Base-by-base conservation (phyloP, 1,284 basidiomycete genomes). In the Ustilago curta region DNA sequence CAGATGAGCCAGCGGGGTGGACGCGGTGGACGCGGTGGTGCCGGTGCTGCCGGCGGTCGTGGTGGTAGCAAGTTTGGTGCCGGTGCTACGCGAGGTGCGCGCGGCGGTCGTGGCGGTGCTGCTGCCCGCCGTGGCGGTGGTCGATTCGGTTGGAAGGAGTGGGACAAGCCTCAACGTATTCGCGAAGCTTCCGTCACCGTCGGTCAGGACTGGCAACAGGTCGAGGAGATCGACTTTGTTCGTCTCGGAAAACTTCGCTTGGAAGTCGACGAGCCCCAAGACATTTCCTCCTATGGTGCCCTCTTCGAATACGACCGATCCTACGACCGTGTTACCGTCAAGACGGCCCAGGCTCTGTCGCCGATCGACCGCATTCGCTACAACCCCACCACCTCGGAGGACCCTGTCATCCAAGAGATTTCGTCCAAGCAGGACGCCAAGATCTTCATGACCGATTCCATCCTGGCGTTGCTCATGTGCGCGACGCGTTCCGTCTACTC, bases 211-310 rank as follows among this genome's bases (percentile, higher is more conserved):
- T 99, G 97, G 97, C 87, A 90, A 48, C 91, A 97, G 89, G 88
- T 97, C 57, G 96, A 98, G 87, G 97, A 99, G 87, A 92, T 99
- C 81, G 96, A 98, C 85, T 99, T 98, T 87, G 90, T 92, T 86
- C 92, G 96, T 63, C 88, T 99, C 70, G 87, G 91, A 45, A 99
- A 99, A 87, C 88, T 99, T 71, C 90, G 92, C 63, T 89, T 99
- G 44, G 94, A 95, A 60, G 95, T 99, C 21, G 77, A 76, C 3
- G 78, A 74, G 51, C 71, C 80, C 8, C 58, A 79, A 50, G 82
- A 83, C 45, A 64, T 84, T 56, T 92, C 92, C 42, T 88, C 91
- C 1, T 94, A 96, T 84, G 97, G 97, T 59, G 92, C 92, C 55
- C 87, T 99, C 48, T 95, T 92, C 85, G 90, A 92, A 11, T 99